A percentile compares a stretch with the other conserved stretches of the same genome.
Conservation (phyloP, 2,329 filamentous ascomycete genomes). For the Tolypocladium inflatum region DNA sequence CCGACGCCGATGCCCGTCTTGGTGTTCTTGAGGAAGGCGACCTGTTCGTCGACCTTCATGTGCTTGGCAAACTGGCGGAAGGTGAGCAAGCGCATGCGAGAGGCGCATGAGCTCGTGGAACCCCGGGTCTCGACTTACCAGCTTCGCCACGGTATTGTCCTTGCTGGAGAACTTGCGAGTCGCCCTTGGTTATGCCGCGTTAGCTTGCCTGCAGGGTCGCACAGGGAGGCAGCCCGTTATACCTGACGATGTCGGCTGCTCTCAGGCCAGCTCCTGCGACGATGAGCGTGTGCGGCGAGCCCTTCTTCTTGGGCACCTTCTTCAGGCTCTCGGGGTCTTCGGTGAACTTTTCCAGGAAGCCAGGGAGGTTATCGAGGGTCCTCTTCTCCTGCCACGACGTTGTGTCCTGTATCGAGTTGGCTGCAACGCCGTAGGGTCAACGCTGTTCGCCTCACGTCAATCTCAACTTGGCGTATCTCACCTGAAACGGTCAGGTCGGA, state of each 20-base stretch:
- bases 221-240: conserved; percentile 5
- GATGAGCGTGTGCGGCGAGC: conserved; percentile 76
- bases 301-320: conserved; percentile 57
- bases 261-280: conserved; percentile 77
- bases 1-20: conserved; percentile 83
- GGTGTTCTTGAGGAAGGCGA: conserved; percentile 59
- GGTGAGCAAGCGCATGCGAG: conserved; percentile 3
- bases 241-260: conserved; percentile 76
- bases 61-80: conserved; percentile 74
- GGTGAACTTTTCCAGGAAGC: conserved; percentile 63
- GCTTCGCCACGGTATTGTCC: conserved; percentile 70
- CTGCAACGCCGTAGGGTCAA: conserved; percentile 29
- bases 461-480: conserved; percentile 28
- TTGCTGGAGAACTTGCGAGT: conserved; percentile 73
- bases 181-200: conserved; percentile 35
- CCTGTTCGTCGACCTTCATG: conserved; percentile 86
- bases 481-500: conserved; percentile 74
- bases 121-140: conserved; percentile 34
- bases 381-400: conserved; percentile 61
- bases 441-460: not conserved
- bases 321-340: conserved; percentile 50
- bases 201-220: not conserved
- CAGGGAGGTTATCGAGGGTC: conserved; percentile 62
- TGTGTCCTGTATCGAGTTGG: conserved; percentile 68
- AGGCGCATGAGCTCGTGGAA: not conserved